phyloP scores from a whole-genome alignment of 2,329 filamentous ascomycete genomes.

The Cadophora gregata region DNA sequence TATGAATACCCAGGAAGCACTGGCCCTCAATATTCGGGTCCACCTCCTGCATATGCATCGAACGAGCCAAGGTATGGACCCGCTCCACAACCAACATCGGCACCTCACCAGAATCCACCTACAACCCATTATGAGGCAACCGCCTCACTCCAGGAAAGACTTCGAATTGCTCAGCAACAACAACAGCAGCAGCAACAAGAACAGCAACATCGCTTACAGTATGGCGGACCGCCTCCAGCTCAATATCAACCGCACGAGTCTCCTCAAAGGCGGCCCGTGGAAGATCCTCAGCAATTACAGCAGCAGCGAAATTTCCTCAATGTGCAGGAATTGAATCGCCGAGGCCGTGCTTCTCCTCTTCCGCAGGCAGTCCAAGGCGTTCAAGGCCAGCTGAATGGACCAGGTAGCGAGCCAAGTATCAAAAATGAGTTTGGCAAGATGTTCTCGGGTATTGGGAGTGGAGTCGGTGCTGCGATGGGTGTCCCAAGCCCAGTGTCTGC shows the following conservation, averaged over 20 bases:
- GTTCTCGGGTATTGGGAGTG: slow-evolving; percentile 89
- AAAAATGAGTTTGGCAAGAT: slow-evolving; percentile 95
- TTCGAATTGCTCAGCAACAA: slow-evolving; percentile 45
- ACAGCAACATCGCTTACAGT: slow-evolving; percentile 46
- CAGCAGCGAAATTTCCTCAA: slow-evolving; percentile 72
- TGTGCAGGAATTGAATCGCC: slow-evolving; percentile 76
- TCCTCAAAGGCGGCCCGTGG: slow-evolving; percentile 48
- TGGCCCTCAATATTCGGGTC: slow-evolving; percentile 37
- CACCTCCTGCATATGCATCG: slow-evolving; percentile 38
- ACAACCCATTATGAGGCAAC: slow-evolving; percentile 43
- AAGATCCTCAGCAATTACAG: slow-evolving; percentile 61
- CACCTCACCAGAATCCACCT: slow-evolving; percentile 43
- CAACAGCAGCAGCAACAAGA: slow-evolving; percentile 47
- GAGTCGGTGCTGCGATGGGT: slow-evolving; percentile 60
- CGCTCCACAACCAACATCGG: slow-evolving; percentile 44
- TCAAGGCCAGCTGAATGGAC: slow-evolving; percentile 79
- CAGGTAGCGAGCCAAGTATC: slow-evolving; percentile 83
- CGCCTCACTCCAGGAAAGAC: slow-evolving; percentile 36
- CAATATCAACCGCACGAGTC: slow-evolving; percentile 53
- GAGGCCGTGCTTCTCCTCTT: slow-evolving; percentile 83
- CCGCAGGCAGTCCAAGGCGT: slow-evolving; percentile 94
- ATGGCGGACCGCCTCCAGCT: slow-evolving; percentile 40
- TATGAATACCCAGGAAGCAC: slow-evolving; percentile 40
- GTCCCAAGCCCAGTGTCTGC: slow-evolving; percentile 55
- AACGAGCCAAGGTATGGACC: slow-evolving; percentile 43